Conservation (phyloP, 768 basidiomycete species). For the Mycena galopus region DNA sequence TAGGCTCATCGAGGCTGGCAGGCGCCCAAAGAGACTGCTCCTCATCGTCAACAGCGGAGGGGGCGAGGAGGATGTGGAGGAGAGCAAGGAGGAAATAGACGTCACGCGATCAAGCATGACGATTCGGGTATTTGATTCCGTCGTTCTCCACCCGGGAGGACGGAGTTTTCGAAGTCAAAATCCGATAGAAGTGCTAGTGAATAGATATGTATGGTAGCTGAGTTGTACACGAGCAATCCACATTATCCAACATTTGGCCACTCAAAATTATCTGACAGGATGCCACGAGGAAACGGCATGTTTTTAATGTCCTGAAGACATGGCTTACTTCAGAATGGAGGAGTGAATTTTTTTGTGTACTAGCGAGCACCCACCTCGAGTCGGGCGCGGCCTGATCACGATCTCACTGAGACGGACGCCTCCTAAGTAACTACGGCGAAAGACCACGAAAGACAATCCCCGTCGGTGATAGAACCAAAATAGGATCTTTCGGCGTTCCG, state of each 20-base stretch:
- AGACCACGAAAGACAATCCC: background rate
- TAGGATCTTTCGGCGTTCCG: background rate
- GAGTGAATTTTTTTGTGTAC: background rate
- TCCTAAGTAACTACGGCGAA: background rate
- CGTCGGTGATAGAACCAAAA: background rate
- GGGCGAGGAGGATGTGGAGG: conserved; percentile 3
- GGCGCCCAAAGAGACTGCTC: conserved; percentile 34
- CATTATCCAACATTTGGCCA: background rate
- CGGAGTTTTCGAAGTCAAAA: no score
- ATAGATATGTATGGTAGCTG: background rate
- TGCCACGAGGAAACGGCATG: background rate
- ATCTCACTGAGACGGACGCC: background rate
- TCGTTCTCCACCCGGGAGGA: background rate
- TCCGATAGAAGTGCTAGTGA: background rate
- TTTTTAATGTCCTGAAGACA: background rate
- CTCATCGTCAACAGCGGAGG: conserved; percentile 44
- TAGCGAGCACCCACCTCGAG: background rate
- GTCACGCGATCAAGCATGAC: conserved; percentile 13
- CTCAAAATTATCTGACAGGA: background rate
- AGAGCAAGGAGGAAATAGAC: conserved; percentile 7
- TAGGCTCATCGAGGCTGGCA: conserved; percentile 23
- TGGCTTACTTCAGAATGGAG: background rate
- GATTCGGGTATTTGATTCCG: conserved; percentile 3
- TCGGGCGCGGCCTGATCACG: background rate
- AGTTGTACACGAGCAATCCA: background rate